Conservation (phyloP, 169 alveolate species). For the Plasmodium gonderi region DNA sequence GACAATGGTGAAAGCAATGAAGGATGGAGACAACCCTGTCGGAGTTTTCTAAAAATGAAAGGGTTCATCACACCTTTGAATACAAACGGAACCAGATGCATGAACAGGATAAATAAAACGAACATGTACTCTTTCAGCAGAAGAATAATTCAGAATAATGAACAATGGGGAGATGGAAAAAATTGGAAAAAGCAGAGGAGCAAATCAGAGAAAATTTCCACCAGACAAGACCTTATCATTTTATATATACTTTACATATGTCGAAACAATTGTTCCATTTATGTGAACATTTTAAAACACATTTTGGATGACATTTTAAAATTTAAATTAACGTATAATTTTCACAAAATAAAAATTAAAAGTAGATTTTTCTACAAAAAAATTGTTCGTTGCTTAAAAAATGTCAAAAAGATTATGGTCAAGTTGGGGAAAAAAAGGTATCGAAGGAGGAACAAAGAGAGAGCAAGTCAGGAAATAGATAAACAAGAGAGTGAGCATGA, state of each 20-base stretch:
- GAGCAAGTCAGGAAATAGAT: background rate
- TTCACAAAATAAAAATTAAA: slow-evolving; percentile 24
- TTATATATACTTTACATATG: slow-evolving; percentile 24
- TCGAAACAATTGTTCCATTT: slow-evolving; percentile 13
- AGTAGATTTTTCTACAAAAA: slow-evolving; percentile 18
- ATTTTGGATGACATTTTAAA: slow-evolving; percentile 10
- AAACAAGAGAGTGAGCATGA: background rate
- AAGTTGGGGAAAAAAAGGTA: background rate
- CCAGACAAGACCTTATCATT: slow-evolving; percentile 42
- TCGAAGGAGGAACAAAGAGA: background rate
- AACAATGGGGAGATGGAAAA: background rate
- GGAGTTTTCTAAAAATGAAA: too few relatives aligned
- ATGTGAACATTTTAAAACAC: slow-evolving; percentile 23
- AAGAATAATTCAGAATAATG: background rate
- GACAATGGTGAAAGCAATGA: too few relatives aligned
- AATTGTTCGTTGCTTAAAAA: slow-evolving; percentile 22
- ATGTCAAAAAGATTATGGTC: slow-evolving; percentile 2
- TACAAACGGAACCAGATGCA: too few relatives aligned
- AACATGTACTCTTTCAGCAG: background rate
- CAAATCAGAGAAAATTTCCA: background rate
- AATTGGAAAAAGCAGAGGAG: too few relatives aligned
- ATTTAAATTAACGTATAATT: slow-evolving; percentile 31
- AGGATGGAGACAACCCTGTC: too few relatives aligned
- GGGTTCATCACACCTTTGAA: too few relatives aligned
- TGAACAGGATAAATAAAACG: background rate